Evolutionary conservation across 768 basidiomycete species (phyloP), one percentile per base, ranked within the genome.

Genomic region (Lactifluus echinatus): DNA sequence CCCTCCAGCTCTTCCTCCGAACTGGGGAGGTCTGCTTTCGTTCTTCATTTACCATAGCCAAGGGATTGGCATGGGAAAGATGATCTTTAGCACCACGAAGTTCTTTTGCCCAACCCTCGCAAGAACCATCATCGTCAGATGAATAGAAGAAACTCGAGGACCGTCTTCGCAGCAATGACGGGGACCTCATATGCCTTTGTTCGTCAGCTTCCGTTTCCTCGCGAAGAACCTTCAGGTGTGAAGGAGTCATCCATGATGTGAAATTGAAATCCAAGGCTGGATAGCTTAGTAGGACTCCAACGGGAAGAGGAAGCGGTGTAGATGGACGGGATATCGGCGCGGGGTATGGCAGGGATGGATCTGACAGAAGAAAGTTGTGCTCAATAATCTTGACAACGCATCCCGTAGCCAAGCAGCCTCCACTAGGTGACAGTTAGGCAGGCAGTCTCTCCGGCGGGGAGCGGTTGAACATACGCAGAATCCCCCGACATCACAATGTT

Each of bases 261-360:
- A 95, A 97, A 69, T 98, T 97, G 75, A 99, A 98, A 70, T 98
- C 94, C 44, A 98, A 79, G 24, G 88, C 89, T 0, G 94, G 82
- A 70, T 98, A 99, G 63, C 83, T 91, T 53, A 95, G 80, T 28
- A 96, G 84, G 56, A 98, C 76, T 1, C 89, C 88, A 37, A 86
- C 72, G 1, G 96, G 96, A 17, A 80, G 75, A 1, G 85, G 87
- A 31, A 95, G 75, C 21, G 68, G 73, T 15, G 69, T 72, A 60
- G 65, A 68, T 64, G 68, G 65, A 36, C 43, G 40, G 17, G 60
- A 62, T 26, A 31, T 14, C 12, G 60, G 53, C 34, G 39, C 10
- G 15, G 43, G 39, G 45, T 55, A 62, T 8, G 60, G 48, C 12
- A 54, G 48, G 15, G 54, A 55, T 12, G 60, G 53, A 28, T 63